Base-by-base conservation (phyloP, 169 alveolate species). In the Eimeria acervulina region DNA sequence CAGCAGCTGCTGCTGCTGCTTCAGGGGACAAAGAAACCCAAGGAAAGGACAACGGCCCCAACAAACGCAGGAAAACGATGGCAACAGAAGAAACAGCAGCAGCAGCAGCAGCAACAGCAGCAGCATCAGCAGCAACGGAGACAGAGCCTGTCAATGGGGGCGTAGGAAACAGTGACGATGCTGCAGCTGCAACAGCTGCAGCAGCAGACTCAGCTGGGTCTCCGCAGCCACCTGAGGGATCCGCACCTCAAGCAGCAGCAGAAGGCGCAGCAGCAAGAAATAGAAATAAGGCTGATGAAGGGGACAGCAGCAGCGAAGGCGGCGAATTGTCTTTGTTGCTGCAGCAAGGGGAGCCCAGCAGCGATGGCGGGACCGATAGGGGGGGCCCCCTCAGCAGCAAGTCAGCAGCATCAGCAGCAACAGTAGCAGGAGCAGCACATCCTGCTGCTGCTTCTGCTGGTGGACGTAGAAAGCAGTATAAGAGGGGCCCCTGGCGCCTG, bases 401-500 rank as follows among this genome's bases (percentile, higher is more conserved):
- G 42, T 40, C 28, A 26, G 90, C 42, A 23, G 36, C 88, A 36
- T 36, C 44, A 28, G 7, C 81, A 70, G 10, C 81, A 28, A 12
- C 44, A 70, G 81, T 13, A 36, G 38, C 66, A 55, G 66, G n/a
- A 55, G 80, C 80, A 28, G 80, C 13, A 28, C 42, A 21, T 68
- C 42, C 80, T 68, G 80, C 80, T 68, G 80, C 80, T 68, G 80
- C 80, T 26, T 68, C 68, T 4, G 19, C 90, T 26, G 59, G 33
- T 26, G 47, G 38, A 1, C 68, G 70, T 38, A 80, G 44, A 21
- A 31, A 26, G 68, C 47, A 40, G 90, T 23, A 10, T 42, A 80
- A 80, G 68, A 80, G 70, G 90, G 90, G 90, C 70, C 90, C 90
- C 90, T 61, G 68, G 33, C 90, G 68, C 47, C 5, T 80, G 90